Conservation (phyloP, 176 grass and related monocot species). For the Canna indica region DNA sequence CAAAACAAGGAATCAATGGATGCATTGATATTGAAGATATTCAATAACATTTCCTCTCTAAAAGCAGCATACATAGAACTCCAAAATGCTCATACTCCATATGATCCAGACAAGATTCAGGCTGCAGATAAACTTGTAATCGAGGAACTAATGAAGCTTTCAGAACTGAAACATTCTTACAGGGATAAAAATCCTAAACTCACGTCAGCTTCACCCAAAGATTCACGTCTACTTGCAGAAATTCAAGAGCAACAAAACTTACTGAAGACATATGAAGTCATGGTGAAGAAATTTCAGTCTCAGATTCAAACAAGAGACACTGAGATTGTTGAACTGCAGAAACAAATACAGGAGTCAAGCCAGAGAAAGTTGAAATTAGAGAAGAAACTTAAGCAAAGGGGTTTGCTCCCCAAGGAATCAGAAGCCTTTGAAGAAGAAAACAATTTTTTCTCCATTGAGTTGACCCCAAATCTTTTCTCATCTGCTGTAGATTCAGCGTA, state of each 20-base stretch:
- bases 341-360: slow-evolving; percentile 74
- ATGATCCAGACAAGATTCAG: slow-evolving; percentile 83
- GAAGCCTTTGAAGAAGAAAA: slow-evolving; percentile 78
- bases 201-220: slow-evolving; percentile 65
- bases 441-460: slow-evolving; percentile 76
- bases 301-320: slow-evolving; percentile 85
- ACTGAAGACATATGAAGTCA: slow-evolving; percentile 57
- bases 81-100: slow-evolving; percentile 92
- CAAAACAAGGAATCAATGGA: slow-evolving; percentile 61
- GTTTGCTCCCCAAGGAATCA: slow-evolving; percentile 67
- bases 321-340: slow-evolving; percentile 58
- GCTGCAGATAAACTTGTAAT: slow-evolving; percentile 81
- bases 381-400: slow-evolving; percentile 95
- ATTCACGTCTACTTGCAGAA: slow-evolving; percentile 71
- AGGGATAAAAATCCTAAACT: slow-evolving; percentile 86
- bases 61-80: slow-evolving; percentile 87
- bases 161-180: slow-evolving; percentile 88
- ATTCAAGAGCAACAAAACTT: slow-evolving; percentile 91
- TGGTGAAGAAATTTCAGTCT: slow-evolving; percentile 51
- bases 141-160: slow-evolving; percentile 78
- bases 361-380: slow-evolving; percentile 77
- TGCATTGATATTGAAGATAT: slow-evolving; percentile 58
- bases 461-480: slow-evolving; percentile 77
- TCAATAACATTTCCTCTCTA: slow-evolving; percentile 90
- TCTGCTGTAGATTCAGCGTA: slow-evolving; percentile 64